These are phyloP conservation scores for Phlebopus sp. DNA, from an alignment of 1,284 basidiomycete genomes.

Conservation along the genomic window DNA sequence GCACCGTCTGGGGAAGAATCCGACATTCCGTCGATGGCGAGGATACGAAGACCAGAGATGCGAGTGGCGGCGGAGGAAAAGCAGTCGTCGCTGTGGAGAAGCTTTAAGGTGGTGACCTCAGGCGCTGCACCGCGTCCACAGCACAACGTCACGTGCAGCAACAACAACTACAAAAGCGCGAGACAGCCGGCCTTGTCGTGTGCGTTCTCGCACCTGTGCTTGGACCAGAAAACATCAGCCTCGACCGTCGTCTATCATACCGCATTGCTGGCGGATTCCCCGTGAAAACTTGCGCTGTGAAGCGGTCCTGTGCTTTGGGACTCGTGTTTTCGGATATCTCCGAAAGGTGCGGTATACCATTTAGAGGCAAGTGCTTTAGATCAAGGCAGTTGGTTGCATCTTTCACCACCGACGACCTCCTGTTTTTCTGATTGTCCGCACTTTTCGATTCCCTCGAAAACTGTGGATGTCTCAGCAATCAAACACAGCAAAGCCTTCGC, in stretches of 20 bases:
- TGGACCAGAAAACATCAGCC: too few species aligned
- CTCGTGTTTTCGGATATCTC: conserved; percentile 26
- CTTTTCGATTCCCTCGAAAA: conserved; percentile 37
- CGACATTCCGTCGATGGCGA: conserved; percentile 1
- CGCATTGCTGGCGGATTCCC: too few species aligned
- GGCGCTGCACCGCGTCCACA: not conserved
- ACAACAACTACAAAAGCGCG: too few species aligned
- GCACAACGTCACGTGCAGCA: too few species aligned
- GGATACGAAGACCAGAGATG: not conserved
- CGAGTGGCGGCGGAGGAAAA: not conserved
- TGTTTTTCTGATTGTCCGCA: conserved; percentile 21
- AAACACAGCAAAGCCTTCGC: conserved; percentile 76
- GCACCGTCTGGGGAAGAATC: conserved; percentile 8
- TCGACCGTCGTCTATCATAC: too few species aligned
- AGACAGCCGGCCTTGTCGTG: too few species aligned
- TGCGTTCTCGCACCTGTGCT: too few species aligned
- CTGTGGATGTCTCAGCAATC: conserved; percentile 87
- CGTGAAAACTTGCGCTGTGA: too few species aligned
- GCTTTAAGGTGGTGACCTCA: too few species aligned
- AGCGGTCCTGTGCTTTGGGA: not conserved
- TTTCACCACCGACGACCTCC: conserved; percentile 6
- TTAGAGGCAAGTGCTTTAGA: conserved; percentile 2
- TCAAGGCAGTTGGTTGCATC: not conserved
- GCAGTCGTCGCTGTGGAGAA: too few species aligned
- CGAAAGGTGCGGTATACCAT: conserved; percentile 11